Evolutionary conservation across 306 rosid species (phyloP).

Genomic region (Trifolium subterraneum): DNA sequence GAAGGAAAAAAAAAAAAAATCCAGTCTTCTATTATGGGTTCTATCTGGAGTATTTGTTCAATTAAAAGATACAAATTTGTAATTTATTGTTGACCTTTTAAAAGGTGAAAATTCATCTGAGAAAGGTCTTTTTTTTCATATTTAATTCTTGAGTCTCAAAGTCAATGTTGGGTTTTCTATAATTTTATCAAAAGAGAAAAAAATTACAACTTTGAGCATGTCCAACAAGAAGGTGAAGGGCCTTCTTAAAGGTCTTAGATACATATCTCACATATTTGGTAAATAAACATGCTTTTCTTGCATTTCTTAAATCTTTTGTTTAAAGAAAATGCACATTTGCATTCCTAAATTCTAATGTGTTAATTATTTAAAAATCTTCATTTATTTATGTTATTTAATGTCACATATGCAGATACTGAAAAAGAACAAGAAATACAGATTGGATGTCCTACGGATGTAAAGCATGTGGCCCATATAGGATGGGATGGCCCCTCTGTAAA

Average conservation of each 20-base stretch:
- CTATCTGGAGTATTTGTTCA: slow-evolving; percentile 37
- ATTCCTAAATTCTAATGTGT: neutral
- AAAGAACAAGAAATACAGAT: slow-evolving; percentile 85
- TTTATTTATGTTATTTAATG: neutral
- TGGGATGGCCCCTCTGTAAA: slow-evolving; percentile 95
- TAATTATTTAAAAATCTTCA: neutral
- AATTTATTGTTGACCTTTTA: slow-evolving; percentile 39
- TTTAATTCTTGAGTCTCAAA: slow-evolving; percentile 33
- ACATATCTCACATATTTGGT: slow-evolving; percentile 92
- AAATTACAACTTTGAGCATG: slow-evolving; percentile 47
- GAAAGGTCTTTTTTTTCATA: slow-evolving; percentile 15
- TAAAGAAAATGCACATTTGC: no score
- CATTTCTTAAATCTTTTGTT: no score
- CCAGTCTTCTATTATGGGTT: slow-evolving; percentile 36
- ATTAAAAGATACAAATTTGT: slow-evolving; percentile 26
- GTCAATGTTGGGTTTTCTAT: slow-evolving; percentile 34
- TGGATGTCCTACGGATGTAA: slow-evolving; percentile 91
- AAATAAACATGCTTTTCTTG: slow-evolving; percentile 27
- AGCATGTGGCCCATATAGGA: slow-evolving; percentile 97
- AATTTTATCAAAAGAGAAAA: slow-evolving; percentile 29
- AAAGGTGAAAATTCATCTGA: slow-evolving; percentile 16
- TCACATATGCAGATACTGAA: slow-evolving; percentile 59
- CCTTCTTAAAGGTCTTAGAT: slow-evolving; percentile 79
- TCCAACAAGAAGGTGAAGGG: slow-evolving; percentile 79
- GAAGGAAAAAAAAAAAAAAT: neutral